Conservation (phyloP, 345 rosid species). For the Murraya koenigii region DNA sequence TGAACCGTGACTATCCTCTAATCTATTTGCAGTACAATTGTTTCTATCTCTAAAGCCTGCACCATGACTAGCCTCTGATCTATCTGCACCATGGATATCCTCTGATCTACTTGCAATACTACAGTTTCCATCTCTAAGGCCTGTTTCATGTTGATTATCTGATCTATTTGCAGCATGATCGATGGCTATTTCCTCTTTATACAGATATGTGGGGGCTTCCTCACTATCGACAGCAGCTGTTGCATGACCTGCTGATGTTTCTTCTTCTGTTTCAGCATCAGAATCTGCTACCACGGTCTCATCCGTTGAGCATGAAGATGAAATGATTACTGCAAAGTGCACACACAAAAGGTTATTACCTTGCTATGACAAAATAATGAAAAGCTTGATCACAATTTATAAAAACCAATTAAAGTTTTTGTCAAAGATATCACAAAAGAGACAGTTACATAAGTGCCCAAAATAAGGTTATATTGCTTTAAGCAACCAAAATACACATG, state of each 20-base stretch:
- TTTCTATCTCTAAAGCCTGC: slow-evolving; percentile 17
- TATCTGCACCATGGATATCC: slow-evolving; percentile 17
- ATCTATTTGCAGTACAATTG: slow-evolving; percentile 21
- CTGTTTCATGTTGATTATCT: neutral
- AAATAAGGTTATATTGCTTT: neutral
- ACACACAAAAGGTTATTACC: neutral
- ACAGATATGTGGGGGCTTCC: slow-evolving; percentile 24
- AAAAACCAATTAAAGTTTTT: neutral
- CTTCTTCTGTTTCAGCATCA: slow-evolving; percentile 65
- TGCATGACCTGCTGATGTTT: slow-evolving; percentile 39
- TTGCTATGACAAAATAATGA: neutral
- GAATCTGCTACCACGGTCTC: slow-evolving; percentile 97
- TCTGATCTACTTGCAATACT: slow-evolving; percentile 25
- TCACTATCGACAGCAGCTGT: slow-evolving; percentile 23
- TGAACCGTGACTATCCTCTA: slow-evolving; percentile 24
- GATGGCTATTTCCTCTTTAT: slow-evolving; percentile 26
- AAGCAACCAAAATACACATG: neutral
- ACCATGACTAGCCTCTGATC: slow-evolving; percentile 24
- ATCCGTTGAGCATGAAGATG: slow-evolving; percentile 93
- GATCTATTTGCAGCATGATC: slow-evolving; percentile 16
- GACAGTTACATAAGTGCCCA: neutral
- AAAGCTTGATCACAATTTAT: neutral
- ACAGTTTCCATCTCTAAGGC: slow-evolving; percentile 16
- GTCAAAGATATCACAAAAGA: neutral
- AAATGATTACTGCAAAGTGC: slow-evolving; percentile 57